Percentiles rank a stretch among this genome's conserved stretches.
Conservation (phyloP, 495 filamentous ascomycete species). For the Sphaerosporella brunnea region DNA sequence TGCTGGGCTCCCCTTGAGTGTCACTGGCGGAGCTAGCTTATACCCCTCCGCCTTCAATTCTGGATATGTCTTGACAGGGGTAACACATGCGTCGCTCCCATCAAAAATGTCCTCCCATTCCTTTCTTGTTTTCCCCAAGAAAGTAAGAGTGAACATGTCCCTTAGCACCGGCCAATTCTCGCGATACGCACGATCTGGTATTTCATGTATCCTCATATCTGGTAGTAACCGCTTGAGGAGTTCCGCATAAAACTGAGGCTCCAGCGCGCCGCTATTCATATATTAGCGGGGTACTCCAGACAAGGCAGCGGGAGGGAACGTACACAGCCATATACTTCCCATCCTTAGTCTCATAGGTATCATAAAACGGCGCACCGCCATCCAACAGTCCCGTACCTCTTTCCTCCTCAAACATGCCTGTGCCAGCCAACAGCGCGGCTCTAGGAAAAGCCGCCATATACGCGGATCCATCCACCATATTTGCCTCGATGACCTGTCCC, state of each 20-base stretch:
- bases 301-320: background rate
- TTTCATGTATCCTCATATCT: conserved; percentile 30
- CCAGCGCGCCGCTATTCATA: conserved; percentile 44
- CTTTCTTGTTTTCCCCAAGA: conserved; percentile 51
- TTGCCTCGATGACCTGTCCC: conserved; percentile 81
- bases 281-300: background rate
- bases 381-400: conserved; percentile 69
- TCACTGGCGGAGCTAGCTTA: conserved; percentile 60
- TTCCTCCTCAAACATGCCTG: conserved; percentile 35
- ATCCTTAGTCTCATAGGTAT: conserved; percentile 69
- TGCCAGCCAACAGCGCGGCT: conserved; percentile 35
- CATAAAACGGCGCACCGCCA: conserved; percentile 72
- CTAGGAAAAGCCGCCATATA: conserved; percentile 63
- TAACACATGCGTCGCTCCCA: conserved; percentile 79
- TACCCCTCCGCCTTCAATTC: conserved; percentile 47
- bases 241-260: conserved; percentile 62
- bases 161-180: conserved; percentile 47
- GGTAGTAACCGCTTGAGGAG: conserved; percentile 43
- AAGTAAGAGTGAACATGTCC: conserved; percentile 40
- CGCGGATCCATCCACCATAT: conserved; percentile 83
- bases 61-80: conserved; percentile 56
- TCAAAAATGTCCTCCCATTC: conserved; percentile 83
- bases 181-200: conserved; percentile 41
- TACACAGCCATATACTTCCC: conserved; percentile 65
- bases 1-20: conserved; percentile 46